Evolutionary conservation across 78 protist genomes (phyloP).

Genomic region (Guillardia theta): DNA sequence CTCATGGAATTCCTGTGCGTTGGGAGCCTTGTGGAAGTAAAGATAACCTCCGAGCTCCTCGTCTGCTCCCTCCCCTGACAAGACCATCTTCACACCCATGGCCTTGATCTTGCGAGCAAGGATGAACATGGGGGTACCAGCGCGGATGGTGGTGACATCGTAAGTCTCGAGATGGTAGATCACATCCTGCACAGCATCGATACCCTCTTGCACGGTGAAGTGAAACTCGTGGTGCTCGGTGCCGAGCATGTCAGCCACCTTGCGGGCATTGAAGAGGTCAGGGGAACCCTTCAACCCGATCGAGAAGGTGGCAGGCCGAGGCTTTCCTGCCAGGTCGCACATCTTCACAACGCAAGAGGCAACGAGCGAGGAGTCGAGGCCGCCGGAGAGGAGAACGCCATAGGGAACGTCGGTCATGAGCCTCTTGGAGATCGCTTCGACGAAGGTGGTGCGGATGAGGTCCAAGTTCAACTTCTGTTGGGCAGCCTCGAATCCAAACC

Average conservation of each 20-base stretch:
- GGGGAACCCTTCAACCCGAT: constrained; percentile 57
- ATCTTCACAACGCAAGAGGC: constrained; percentile 39
- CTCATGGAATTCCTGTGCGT: constrained; percentile 16
- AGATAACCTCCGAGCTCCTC: constrained; percentile 54
- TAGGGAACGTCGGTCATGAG: constrained; percentile 49
- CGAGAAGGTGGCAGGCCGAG: constrained; percentile 40
- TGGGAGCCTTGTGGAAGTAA: constrained; percentile 47
- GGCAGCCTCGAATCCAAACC: not conserved
- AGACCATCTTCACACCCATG: constrained; percentile 63
- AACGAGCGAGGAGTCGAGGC: constrained; percentile 45
- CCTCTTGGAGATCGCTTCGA: constrained; percentile 10
- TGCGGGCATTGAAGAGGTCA: constrained; percentile 48
- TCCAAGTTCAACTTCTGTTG: not conserved
- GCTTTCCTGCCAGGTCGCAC: constrained; percentile 23
- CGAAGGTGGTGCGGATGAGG: not conserved
- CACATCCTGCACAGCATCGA: constrained; percentile 53
- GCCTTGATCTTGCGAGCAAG: constrained; percentile 48
- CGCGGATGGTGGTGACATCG: constrained; percentile 63
- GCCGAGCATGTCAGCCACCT: constrained; percentile 52
- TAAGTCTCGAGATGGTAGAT: constrained; percentile 60
- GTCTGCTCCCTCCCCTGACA: constrained; percentile 61
- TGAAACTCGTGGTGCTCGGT: constrained; percentile 55
- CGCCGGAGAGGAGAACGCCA: constrained; percentile 50
- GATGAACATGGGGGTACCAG: constrained; percentile 52
- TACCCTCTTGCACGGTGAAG: constrained; percentile 59